Percentiles rank a stretch among this genome's conserved stretches.
Evolutionary conservation across 2,329 filamentous ascomycete species (phyloP).

Genomic region (Endocalyx cinctus): DNA sequence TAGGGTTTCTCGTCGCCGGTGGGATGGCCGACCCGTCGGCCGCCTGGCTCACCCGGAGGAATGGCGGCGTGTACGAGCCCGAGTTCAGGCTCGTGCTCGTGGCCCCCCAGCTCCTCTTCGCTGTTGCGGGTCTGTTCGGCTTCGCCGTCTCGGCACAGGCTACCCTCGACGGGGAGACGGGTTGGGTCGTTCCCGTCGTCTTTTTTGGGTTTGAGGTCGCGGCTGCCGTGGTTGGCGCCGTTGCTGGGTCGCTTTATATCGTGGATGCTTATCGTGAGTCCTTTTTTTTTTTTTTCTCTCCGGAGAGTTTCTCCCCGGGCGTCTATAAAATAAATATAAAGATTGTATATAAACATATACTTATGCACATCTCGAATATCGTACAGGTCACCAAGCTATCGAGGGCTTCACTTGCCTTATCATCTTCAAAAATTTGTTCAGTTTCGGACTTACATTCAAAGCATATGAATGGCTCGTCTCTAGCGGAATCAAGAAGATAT

Average conservation of each 20-base stretch:
- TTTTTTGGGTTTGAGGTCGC: constrained; percentile 83
- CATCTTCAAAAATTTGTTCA: constrained; percentile 94
- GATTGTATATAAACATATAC: no score
- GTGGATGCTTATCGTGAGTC: constrained; percentile 83
- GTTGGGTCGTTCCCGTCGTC: constrained; percentile 69
- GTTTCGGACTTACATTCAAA: constrained; percentile 76
- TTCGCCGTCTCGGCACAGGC: constrained; percentile 72
- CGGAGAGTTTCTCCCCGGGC: no score
- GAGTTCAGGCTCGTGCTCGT: constrained; percentile 85
- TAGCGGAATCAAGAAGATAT: constrained; percentile 56
- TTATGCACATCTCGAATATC: no score
- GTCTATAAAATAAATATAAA: no score
- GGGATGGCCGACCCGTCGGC: constrained; percentile 69
- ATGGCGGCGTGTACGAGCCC: constrained; percentile 82
- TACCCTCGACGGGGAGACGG: constrained; percentile 50
- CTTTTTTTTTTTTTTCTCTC: no score
- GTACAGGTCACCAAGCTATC: constrained; percentile 67
- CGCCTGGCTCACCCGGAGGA: constrained; percentile 66
- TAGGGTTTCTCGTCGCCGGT: constrained; percentile 74
- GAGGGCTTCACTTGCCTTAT: constrained; percentile 87
- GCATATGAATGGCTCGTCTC: constrained; percentile 77
- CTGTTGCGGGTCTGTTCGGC: constrained; percentile 74
- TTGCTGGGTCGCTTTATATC: constrained; percentile 80
- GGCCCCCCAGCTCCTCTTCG: constrained; percentile 74
- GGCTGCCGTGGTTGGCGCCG: constrained; percentile 88